phyloP scores from a whole-genome alignment of 1,139 yeast genomes.

The Taphrina wiesneri region DNA sequence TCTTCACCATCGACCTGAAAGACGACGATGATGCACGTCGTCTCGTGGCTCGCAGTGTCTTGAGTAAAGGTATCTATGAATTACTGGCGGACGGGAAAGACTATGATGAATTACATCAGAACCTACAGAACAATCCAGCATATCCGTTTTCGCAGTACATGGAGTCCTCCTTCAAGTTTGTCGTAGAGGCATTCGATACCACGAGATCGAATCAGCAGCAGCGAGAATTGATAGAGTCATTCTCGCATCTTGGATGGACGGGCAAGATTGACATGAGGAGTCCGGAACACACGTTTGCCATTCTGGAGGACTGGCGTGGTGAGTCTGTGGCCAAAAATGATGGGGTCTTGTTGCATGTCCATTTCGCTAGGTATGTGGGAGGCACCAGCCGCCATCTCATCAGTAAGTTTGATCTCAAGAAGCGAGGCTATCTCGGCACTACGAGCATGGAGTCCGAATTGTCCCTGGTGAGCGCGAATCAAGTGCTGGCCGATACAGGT shows the following conservation, averaged over 20 bases:
- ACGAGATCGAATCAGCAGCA: slow-evolving; percentile 59
- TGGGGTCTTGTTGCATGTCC: slow-evolving; percentile 6
- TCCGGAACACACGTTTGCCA: slow-evolving; percentile 70
- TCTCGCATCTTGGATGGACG: slow-evolving; percentile 65
- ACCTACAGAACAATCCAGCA: slow-evolving; percentile 49
- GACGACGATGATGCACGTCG: slow-evolving; percentile 65
- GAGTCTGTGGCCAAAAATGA: slow-evolving; percentile 36
- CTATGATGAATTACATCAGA: slow-evolving; percentile 59
- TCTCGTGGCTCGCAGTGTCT: slow-evolving; percentile 65
- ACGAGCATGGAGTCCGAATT: slow-evolving; percentile 82
- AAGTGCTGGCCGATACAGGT: slow-evolving; percentile 54
- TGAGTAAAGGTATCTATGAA: slow-evolving; percentile 77
- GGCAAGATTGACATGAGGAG: slow-evolving; percentile 78
- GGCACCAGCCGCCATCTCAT: slow-evolving; percentile 68
- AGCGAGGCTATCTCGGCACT: slow-evolving; percentile 87
- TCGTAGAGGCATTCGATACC: slow-evolving; percentile 73
- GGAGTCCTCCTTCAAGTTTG: slow-evolving; percentile 70
- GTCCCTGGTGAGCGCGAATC: slow-evolving; percentile 37
- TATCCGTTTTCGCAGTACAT: slow-evolving; percentile 45
- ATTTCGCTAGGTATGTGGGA: slow-evolving; percentile 44
- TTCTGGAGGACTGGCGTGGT: slow-evolving; percentile 67
- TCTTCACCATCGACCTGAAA: slow-evolving; percentile 64
- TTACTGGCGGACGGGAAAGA: slow-evolving; percentile 73
- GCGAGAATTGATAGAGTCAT: slow-evolving; percentile 66
- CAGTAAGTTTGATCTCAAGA: slow-evolving; percentile 71